Evolutionary conservation across 768 basidiomycete species (phyloP), one percentile per base, ranked within the genome.

Genomic region (Amanita muscaria): DNA sequence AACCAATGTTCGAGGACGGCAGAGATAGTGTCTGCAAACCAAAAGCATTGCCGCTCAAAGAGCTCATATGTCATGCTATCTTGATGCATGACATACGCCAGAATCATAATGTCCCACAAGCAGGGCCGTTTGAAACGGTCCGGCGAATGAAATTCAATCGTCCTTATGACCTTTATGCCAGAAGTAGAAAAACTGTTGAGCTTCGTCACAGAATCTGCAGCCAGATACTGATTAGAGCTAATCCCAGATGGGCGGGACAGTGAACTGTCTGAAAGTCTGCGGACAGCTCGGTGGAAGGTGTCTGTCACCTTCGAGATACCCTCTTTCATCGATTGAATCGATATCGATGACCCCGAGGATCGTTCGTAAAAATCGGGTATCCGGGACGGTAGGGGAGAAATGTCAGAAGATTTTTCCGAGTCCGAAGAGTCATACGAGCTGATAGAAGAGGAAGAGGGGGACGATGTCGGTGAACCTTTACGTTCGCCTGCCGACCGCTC

Each of bases 11-110:
- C 38, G 14, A 40, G 23, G 7, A 40, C 15, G n/a, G 12, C 38
- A 25, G 24, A 40, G 22, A 40, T 40, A 10, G 38, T 24, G n/a
- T 39, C 38, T 3, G 38, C 38, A 14, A 39, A 39, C 38, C 38
- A 39, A 24, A 22, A 39, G n/a, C 38, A 39, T 24, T 39, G 38
- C 6, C 38, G 38, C 15, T 23, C 38, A 39, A 39, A 23, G 4
- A 24, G 38, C 11, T 19, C 24, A n/a, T 39, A 39, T 14, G 38
- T 39, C 18, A 15, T 24, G 38, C 38, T 39, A 12, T 39, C 38
- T 5, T 39, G 15, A n/a, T 39, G 38, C 2, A 39, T 23, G 38
- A 39, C 38, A 23, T 39, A 14, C 21, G 24, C n/a, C 5, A 39
- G 22, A 15, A 39, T 39, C 38, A 40, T 40, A n/a, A 40, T 11